These are phyloP conservation scores for Arachis stenosperma DNA, from an alignment of 306 rosid genomes.

Conservation along the genomic window DNA sequence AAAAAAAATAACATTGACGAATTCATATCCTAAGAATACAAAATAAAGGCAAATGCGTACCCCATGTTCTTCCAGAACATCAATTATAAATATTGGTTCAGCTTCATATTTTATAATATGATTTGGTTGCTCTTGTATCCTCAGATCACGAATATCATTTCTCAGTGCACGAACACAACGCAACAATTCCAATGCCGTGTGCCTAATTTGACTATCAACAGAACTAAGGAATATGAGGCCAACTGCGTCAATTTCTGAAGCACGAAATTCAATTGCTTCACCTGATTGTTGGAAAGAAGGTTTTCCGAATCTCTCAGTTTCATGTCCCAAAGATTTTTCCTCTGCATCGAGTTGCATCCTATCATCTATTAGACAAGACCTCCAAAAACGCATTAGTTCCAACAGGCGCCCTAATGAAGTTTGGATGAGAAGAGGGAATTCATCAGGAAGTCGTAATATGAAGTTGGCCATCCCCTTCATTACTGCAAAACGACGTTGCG, in stretches of 20 bases:
- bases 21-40: slow-evolving; percentile 32
- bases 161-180: slow-evolving; percentile 98
- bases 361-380: slow-evolving; percentile 91
- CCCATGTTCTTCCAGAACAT: slow-evolving; percentile 99
- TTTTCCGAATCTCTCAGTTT: slow-evolving; percentile 70
- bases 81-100: slow-evolving; percentile 92
- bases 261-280: slow-evolving; percentile 81
- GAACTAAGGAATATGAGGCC: slow-evolving; percentile 98
- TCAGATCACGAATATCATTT: slow-evolving; percentile 82
- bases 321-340: slow-evolving; percentile 53
- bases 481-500: slow-evolving; percentile 97
- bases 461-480: slow-evolving; percentile 98
- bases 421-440: slow-evolving; percentile 98
- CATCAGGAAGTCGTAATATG: slow-evolving; percentile 92
- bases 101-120: slow-evolving; percentile 75
- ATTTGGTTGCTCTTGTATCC: slow-evolving; percentile 66
- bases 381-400: slow-evolving; percentile 99
- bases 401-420: slow-evolving; percentile 92
- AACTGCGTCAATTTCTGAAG: slow-evolving; percentile 95
- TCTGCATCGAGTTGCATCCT: slow-evolving; percentile 68
- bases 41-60: slow-evolving; percentile 46
- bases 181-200: slow-evolving; percentile 89
- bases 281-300: slow-evolving; percentile 76
- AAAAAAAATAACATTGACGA: slow-evolving; percentile 12
- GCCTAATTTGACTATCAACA: slow-evolving; percentile 93